Evolutionary conservation across 352 stramenopile genomes (phyloP).

Genomic region (Globisporangium takayamanum): DNA sequence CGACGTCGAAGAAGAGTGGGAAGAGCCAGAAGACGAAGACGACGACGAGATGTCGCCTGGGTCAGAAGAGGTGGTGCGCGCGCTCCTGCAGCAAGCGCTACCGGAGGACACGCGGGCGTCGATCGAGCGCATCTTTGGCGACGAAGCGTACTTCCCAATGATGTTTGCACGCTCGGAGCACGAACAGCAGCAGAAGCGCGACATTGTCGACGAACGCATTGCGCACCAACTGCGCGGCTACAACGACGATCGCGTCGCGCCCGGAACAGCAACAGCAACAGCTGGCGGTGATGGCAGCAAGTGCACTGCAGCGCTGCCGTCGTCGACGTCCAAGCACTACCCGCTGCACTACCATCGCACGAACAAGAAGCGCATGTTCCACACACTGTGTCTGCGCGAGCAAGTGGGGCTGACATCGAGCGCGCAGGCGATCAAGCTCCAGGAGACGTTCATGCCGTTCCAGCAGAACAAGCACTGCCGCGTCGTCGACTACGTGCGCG

Average conservation of each 20-base stretch:
- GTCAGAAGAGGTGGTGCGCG: conserved; percentile 20
- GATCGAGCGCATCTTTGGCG: conserved; percentile 64
- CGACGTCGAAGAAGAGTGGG: conserved; percentile 15
- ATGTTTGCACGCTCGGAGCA: conserved; percentile 55
- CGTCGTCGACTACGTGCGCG: conserved; percentile 57
- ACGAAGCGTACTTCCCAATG: conserved; percentile 47
- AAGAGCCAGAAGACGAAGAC: conserved; percentile 21
- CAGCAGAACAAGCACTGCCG: conserved; percentile 72
- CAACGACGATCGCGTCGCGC: conserved; percentile 18
- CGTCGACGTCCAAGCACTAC: conserved; percentile 13
- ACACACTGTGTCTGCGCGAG: conserved; percentile 60
- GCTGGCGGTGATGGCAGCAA: background rate
- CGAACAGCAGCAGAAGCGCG: conserved; percentile 44
- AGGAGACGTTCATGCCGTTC: conserved; percentile 80
- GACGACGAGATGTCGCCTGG: conserved; percentile 23
- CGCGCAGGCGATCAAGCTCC: conserved; percentile 56
- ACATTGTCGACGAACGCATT: conserved; percentile 49
- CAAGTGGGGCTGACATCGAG: conserved; percentile 55
- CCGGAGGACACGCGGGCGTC: conserved; percentile 38
- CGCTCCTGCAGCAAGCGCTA: conserved; percentile 29
- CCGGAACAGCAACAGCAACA: background rate
- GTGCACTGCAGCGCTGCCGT: conserved; percentile 1
- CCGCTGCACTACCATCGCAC: conserved; percentile 20
- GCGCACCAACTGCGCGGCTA: conserved; percentile 61
- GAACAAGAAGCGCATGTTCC: conserved; percentile 42